Evolutionary conservation across 2,329 filamentous ascomycete genomes (phyloP).

Genomic region (Neoscytalidium dimidiatum): DNA sequence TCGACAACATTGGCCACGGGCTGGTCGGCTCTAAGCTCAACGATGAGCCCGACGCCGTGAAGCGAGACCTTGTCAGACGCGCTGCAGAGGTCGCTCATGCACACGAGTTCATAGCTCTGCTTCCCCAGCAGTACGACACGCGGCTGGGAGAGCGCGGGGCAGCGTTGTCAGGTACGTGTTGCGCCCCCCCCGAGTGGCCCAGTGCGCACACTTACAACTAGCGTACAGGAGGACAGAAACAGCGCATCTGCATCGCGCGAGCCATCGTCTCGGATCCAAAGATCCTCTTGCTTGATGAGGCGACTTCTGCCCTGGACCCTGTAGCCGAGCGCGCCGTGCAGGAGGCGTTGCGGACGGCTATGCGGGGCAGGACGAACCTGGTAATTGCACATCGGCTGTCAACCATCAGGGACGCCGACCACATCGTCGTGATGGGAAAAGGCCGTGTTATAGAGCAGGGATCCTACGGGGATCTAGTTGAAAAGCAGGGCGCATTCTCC

Average conservation of each 20-base stretch:
- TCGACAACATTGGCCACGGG: conserved; percentile 85
- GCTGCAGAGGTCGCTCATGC: conserved; percentile 92
- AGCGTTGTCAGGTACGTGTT: conserved; percentile 62
- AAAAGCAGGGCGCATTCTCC: conserved; percentile 71
- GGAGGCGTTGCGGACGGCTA: conserved; percentile 83
- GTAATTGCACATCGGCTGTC: conserved; percentile 94
- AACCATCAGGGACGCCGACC: conserved; percentile 91
- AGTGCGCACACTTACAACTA: background rate
- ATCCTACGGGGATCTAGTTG: conserved; percentile 77
- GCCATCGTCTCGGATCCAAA: conserved; percentile 90
- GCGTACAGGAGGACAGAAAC: conserved; percentile 81
- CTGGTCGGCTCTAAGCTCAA: conserved; percentile 83
- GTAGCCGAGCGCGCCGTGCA: conserved; percentile 95
- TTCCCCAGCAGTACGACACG: conserved; percentile 90
- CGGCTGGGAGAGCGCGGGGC: conserved; percentile 96
- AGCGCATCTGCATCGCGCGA: conserved; percentile 91
- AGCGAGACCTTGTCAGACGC: conserved; percentile 67
- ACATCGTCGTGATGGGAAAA: conserved; percentile 88
- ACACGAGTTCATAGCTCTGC: conserved; percentile 80
- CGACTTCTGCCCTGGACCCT: conserved; percentile 90
- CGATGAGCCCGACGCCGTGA: conserved; percentile 37
- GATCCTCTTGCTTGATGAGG: conserved; percentile 90
- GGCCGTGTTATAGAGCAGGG: conserved; percentile 93
- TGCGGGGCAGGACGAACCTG: conserved; percentile 87
- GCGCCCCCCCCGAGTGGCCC: background rate